These are phyloP conservation scores for Backusella tarrabulga DNA, from an alignment of 192 early-diverging fungal genomes.

Conservation along the genomic window DNA sequence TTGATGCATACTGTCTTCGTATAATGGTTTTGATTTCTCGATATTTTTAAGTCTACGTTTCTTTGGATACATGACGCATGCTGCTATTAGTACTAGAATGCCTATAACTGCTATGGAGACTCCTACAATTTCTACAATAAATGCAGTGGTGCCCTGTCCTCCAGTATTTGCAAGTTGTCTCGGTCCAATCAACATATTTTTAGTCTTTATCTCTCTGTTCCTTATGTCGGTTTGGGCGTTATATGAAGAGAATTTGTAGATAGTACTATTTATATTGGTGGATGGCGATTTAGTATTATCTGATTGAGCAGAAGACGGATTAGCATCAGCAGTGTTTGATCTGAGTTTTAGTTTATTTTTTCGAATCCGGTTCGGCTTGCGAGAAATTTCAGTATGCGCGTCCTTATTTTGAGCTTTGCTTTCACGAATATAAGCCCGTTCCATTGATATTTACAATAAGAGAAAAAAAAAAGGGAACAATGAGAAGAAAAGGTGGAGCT, in stretches of 20 bases:
- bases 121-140: not conserved
- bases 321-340: not conserved
- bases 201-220: not conserved
- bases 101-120: not conserved
- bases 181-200: not conserved
- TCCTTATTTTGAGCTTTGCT: not conserved
- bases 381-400: not conserved
- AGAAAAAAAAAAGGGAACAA: not conserved
- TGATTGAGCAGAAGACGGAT: not conserved
- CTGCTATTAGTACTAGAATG: not conserved
- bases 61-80: not conserved
- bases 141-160: not conserved
- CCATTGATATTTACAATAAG: not conserved
- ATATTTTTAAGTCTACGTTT: not conserved
- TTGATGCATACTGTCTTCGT: not conserved
- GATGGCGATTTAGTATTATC: not conserved
- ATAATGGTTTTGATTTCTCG: not conserved
- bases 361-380: not conserved
- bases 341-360: not conserved
- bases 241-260: not conserved
- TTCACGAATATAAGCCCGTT: not conserved
- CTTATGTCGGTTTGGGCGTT: not conserved
- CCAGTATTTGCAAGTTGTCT: not conserved
- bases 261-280: not conserved
- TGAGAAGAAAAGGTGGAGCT: not conserved